phyloP scores from a whole-genome alignment of 2,329 filamentous ascomycete genomes.

The Huntiella bhutanensis region DNA sequence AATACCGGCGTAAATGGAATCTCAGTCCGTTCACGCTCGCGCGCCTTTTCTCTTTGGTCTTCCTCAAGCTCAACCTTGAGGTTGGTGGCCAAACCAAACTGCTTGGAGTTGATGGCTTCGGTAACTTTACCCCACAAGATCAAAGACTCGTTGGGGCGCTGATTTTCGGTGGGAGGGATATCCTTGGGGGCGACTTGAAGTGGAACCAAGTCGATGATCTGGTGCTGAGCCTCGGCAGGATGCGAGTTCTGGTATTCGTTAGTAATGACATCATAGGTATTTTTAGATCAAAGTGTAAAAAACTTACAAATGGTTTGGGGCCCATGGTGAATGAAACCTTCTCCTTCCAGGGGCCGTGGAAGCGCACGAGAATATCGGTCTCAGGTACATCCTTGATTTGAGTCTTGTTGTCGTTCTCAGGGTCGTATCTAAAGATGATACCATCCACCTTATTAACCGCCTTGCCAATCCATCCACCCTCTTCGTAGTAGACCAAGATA shows the following conservation, averaged over 20 bases:
- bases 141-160: conserved; percentile 78
- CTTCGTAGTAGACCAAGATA: conserved; percentile 82
- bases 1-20: conserved; percentile 72
- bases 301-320: conserved; percentile 40
- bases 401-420: conserved; percentile 61
- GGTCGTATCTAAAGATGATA: conserved; percentile 77
- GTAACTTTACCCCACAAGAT: conserved; percentile 80
- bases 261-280: conserved; percentile 1
- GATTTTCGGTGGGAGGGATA: conserved; percentile 55
- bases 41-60: conserved; percentile 64
- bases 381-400: conserved; percentile 75
- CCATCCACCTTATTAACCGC: conserved; percentile 84
- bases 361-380: conserved; percentile 60
- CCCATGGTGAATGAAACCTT: conserved; percentile 43
- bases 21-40: conserved; percentile 52
- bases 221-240: conserved; percentile 40
- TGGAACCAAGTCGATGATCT: conserved; percentile 77
- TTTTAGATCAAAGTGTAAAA: background rate
- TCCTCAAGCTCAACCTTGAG: conserved; percentile 89
- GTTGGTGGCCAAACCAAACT: conserved; percentile 66
- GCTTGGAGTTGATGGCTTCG: conserved; percentile 62
- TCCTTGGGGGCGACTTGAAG: conserved; percentile 62
- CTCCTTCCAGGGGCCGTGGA: conserved; percentile 75
- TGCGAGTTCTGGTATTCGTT: conserved; percentile 22
- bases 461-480: conserved; percentile 72